phyloP scores from a whole-genome alignment of 257 asterid genomes.

The Gentiana straminea region DNA sequence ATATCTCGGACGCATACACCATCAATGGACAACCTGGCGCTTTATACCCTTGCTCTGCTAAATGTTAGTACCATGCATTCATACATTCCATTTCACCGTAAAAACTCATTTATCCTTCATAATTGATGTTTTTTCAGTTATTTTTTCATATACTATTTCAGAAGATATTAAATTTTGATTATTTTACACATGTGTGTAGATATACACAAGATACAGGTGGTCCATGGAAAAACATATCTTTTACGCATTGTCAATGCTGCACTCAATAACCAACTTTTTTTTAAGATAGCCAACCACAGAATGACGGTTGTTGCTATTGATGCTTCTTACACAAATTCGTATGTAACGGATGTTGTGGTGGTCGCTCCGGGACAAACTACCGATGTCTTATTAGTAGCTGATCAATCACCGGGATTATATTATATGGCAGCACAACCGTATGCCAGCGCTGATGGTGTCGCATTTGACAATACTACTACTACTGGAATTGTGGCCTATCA shows the following conservation, averaged over 20 bases:
- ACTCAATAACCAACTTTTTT: slow-evolving; percentile 57
- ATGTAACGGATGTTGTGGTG: slow-evolving; percentile 40
- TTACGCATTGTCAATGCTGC: slow-evolving; percentile 60
- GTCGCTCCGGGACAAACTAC: slow-evolving; percentile 68
- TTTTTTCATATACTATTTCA: too few relatives aligned
- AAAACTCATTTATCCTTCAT: too few relatives aligned
- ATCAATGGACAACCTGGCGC: slow-evolving; percentile 53
- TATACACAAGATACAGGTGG: slow-evolving; percentile 32
- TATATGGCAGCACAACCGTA: slow-evolving; percentile 54
- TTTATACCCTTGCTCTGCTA: slow-evolving; percentile 18
- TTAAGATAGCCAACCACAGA: slow-evolving; percentile 45
- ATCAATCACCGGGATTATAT: slow-evolving; percentile 36
- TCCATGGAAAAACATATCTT: slow-evolving; percentile 36
- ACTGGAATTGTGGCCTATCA: slow-evolving; percentile 52
- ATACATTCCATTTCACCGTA: too few relatives aligned
- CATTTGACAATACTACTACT: slow-evolving; percentile 56
- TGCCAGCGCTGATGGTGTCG: slow-evolving; percentile 28
- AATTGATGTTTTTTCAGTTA: too few relatives aligned
- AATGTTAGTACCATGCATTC: too few relatives aligned
- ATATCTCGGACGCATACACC: slow-evolving; percentile 48
- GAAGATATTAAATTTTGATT: too few relatives aligned
- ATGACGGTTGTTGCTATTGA: slow-evolving; percentile 54
- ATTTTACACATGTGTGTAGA: slow-evolving; percentile 15
- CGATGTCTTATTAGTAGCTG: slow-evolving; percentile 42
- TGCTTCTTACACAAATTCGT: slow-evolving; percentile 43